These are phyloP conservation scores for Colletotrichum somersetense DNA, from an alignment of 2,329 filamentous ascomycete genomes.

Conservation along the genomic window DNA sequence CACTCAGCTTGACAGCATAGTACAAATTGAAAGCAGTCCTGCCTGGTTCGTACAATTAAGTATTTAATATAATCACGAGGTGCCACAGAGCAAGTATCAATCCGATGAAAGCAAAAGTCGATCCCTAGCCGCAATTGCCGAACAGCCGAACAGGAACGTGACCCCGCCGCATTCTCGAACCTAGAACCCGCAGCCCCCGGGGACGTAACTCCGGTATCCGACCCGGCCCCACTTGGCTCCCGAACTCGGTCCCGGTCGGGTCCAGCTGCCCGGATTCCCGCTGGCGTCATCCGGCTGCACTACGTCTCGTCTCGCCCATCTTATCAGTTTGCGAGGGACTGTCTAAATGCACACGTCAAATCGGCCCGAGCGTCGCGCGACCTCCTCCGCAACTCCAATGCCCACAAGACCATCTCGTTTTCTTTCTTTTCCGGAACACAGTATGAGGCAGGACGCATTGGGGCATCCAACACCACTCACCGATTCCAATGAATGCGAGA, in stretches of 20 bases:
- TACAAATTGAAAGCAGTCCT: too few species aligned
- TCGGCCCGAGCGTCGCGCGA: too few species aligned
- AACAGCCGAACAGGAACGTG: too few species aligned
- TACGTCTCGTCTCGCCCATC: not conserved
- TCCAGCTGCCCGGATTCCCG: not conserved
- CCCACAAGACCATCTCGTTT: too few species aligned
- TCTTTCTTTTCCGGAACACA: not conserved
- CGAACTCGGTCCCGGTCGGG: not conserved
- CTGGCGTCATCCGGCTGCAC: not conserved
- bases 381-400: not conserved
- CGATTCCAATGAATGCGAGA: not conserved
- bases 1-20: too few species aligned
- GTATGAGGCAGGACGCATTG: not conserved
- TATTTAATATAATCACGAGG: too few species aligned
- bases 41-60: too few species aligned
- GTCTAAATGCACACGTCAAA: not conserved
- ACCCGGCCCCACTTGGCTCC: not conserved
- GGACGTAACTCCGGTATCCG: too few species aligned
- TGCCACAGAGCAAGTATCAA: too few species aligned
- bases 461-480: too few species aligned
- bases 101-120: too few species aligned
- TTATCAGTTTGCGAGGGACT: not conserved
- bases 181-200: not conserved
- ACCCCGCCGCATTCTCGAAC: not conserved
- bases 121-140: too few species aligned